Evolutionary conservation across 2,329 filamentous ascomycete genomes (phyloP), one percentile per base, ranked within the genome.

Genomic region (Exophiala oligosperma): DNA sequence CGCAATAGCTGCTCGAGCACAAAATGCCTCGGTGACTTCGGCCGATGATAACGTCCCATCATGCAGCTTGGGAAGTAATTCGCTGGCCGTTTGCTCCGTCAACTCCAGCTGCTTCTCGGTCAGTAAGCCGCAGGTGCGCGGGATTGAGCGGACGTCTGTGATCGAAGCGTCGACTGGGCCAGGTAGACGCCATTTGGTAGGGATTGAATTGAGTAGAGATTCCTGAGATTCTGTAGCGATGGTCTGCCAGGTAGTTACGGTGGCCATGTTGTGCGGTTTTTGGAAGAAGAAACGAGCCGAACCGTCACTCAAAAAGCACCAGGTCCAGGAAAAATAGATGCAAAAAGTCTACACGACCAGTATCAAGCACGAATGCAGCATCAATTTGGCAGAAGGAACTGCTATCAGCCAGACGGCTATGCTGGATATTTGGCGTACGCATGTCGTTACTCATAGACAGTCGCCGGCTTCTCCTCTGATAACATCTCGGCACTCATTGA

Each of bases 1-100:
- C 1, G 82, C 82, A 24, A 85, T 69, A 5, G 70, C 81, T 14
- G 83, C 83, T 41, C 83, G 73, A 47, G 79, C 74, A 44, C 84
- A 71, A 67, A 85, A 86, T 1, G 82, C 83, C 38, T 74, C 77
- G 2, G 75, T 77, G 2, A 85, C 79, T 14, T 73, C 67, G 1
- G 71, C 72, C 28, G 76, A 73, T 12, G 73, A 76, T 17, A 81
- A 65, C 49, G 75, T 69, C 6, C 77, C 77, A 3, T 70, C 71
- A 6, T 77, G 73, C 26, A 85, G 71, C 46, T 69, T 68, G 12
- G 68, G 61, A 1, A 77, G 63, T 1, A 84, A 72, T 1, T 65
- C 60, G 54, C 77, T 74, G n/a, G 80, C 72, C 4, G 77, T 69
- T 8, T 65, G 73, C 57, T 80, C 76, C 0, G 82, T 85, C 60